phyloP scores from a whole-genome alignment of 148 eudicot species.

The Rhododendron simsii region DNA sequence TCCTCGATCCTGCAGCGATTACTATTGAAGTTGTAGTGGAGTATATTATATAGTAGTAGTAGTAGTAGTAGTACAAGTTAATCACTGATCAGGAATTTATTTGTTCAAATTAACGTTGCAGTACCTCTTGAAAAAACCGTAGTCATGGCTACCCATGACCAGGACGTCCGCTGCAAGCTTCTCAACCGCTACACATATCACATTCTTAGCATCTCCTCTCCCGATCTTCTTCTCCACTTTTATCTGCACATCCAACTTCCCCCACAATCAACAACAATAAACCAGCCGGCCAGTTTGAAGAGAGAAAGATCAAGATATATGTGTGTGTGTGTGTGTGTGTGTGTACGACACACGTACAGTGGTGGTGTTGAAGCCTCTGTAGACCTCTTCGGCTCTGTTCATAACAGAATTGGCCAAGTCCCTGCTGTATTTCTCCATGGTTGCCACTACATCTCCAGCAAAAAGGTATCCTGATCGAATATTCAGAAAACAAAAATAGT shows the following conservation, averaged over 20 bases:
- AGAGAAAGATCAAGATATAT: no score
- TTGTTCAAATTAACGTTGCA: background rate
- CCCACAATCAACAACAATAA: background rate
- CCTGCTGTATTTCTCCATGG: constrained; percentile 53
- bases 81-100: background rate
- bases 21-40: background rate
- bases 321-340: background rate
- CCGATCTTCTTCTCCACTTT: background rate
- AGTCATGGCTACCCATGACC: constrained; percentile 1
- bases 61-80: background rate
- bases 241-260: constrained; percentile 26
- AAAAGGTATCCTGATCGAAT: constrained; percentile 33
- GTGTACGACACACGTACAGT: constrained; percentile 2
- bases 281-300: no score
- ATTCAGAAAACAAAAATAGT: background rate
- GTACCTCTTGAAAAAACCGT: background rate
- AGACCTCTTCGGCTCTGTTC: constrained; percentile 62
- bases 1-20: background rate
- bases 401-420: constrained; percentile 64
- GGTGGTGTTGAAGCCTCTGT: constrained; percentile 26
- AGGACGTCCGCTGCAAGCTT: constrained; percentile 2
- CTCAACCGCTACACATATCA: background rate
- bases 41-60: background rate
- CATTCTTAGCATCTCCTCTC: background rate
- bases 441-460: constrained; percentile 54